Evolutionary conservation across 352 stramenopile species (phyloP), one percentile per base, ranked within the genome.

Genomic region (Phytophthora ohioensis): DNA sequence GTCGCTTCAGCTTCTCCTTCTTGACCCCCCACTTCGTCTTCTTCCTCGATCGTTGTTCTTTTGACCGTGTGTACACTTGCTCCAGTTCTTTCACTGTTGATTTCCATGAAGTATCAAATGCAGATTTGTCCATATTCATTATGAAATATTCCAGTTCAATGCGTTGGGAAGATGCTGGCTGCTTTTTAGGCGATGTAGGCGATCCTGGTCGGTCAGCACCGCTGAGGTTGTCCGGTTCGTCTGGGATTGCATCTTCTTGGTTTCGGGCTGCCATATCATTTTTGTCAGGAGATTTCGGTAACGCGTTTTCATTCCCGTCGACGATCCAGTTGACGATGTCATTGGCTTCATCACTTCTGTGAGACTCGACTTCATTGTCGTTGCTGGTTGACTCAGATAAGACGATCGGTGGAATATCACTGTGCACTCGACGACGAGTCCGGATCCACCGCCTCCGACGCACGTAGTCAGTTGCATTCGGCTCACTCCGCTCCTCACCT

Each of bases 401-500:
- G 6, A 57, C 46, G 31, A 75, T 58, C 3, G 49, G 3, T 21
- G 49, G 56, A 3, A 76, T 36, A 53, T 49, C 45, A 46, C 38
- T 43, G 36, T 64, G 36, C n/a, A 75, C 69, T 3, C 81, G 79
- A 55, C 78, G 71, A 7, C 87, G 84, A 12, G 63, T 79, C 13
- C 87, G 82, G 13, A 92, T 64, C 87, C 87, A 94, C 35, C 87
- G 74, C 5, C 87, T 75, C 4, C 87, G 74, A 55, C 85, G 79
- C 27, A 93, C 84, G 52, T 93, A 91, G 56, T 93, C 85, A 0
- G 84, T 93, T 3, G 81, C 64, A 12, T 81, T 81, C 1, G 85
- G 84, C 5, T 81, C 63, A 21, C 71, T 87, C 1, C 82, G 73
- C n/a, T 82, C 82, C 39, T 81, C 68, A 9, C 83, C 74, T 64